These are phyloP conservation scores for Medicago arabica DNA, from an alignment of 306 rosid species.

Conservation along the genomic window DNA sequence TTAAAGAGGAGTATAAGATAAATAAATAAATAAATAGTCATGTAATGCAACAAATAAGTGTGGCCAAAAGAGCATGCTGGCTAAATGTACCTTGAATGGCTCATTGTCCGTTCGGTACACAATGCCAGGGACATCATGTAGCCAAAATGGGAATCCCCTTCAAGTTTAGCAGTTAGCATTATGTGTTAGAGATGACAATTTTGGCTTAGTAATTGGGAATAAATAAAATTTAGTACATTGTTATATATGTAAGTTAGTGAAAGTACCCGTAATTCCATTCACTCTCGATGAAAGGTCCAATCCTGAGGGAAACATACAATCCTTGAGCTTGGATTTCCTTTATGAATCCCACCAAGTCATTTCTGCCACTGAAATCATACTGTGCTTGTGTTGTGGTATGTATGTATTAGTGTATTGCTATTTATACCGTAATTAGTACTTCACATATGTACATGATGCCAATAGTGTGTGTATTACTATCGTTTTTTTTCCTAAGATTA, in stretches of 20 bases:
- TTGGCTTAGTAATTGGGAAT: neutral
- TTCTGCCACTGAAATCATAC: slow-evolving; percentile 74
- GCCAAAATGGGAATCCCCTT: slow-evolving; percentile 93
- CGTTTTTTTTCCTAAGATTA: too few species aligned
- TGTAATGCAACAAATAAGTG: neutral
- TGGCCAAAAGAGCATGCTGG: neutral
- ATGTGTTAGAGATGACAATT: neutral
- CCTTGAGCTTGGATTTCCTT: slow-evolving; percentile 80
- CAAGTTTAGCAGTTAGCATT: slow-evolving; percentile 7
- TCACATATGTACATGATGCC: too few species aligned
- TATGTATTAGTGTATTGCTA: neutral
- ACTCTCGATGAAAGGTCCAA: slow-evolving; percentile 92
- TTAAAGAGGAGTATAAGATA: too few species aligned
- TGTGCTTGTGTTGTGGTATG: slow-evolving; percentile 16
- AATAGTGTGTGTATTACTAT: too few species aligned
- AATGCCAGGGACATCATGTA: slow-evolving; percentile 75
- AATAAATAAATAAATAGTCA: too few species aligned
- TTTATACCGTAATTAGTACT: too few species aligned
- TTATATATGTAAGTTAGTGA: neutral
- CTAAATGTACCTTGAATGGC: slow-evolving; percentile 70
- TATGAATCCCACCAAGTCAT: slow-evolving; percentile 70
- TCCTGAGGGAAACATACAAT: slow-evolving; percentile 71
- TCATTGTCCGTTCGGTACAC: slow-evolving; percentile 73
- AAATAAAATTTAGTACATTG: neutral
- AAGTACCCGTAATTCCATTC: slow-evolving; percentile 85